Evolutionary conservation across 164 flowering plant genomes (phyloP).

Genomic region (Annona cherimola): DNA sequence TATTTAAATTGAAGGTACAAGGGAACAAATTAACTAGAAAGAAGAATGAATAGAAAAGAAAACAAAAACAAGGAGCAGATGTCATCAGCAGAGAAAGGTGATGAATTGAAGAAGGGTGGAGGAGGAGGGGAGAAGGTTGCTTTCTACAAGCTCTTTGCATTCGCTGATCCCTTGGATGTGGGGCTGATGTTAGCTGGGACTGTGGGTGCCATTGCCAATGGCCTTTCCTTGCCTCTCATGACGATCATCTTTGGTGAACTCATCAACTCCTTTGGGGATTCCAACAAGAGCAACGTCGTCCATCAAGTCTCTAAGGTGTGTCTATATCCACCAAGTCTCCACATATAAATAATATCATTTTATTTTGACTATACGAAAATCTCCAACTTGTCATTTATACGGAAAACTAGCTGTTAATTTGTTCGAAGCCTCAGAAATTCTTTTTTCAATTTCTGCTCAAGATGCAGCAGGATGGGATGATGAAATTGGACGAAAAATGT

Average conservation of each 20-base stretch:
- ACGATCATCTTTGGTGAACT: constrained; percentile 37
- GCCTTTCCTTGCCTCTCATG: constrained; percentile 41
- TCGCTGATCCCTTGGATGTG: constrained; percentile 18
- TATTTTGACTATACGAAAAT: no score
- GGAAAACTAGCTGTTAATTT: no score
- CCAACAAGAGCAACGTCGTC: constrained; percentile 15
- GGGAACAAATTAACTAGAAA: no score
- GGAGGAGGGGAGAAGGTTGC: constrained; percentile 12
- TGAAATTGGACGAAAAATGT: no score
- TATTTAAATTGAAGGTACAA: no score
- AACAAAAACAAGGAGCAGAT: not conserved
- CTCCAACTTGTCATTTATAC: no score
- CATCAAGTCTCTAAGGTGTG: constrained; percentile 36
- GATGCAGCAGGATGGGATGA: no score
- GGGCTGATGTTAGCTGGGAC: constrained; percentile 29
- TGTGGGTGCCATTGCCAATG: constrained; percentile 37
- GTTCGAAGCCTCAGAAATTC: no score
- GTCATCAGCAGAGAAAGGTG: not conserved
- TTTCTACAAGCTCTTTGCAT: constrained; percentile 25
- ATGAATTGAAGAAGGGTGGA: not conserved
- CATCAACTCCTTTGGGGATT: constrained; percentile 29
- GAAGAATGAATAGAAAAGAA: not conserved
- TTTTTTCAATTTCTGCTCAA: no score
- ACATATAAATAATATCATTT: no score
- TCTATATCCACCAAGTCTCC: not conserved